phyloP scores from a whole-genome alignment of 2,329 filamentous ascomycete species.

The Epichloe hybrida region DNA sequence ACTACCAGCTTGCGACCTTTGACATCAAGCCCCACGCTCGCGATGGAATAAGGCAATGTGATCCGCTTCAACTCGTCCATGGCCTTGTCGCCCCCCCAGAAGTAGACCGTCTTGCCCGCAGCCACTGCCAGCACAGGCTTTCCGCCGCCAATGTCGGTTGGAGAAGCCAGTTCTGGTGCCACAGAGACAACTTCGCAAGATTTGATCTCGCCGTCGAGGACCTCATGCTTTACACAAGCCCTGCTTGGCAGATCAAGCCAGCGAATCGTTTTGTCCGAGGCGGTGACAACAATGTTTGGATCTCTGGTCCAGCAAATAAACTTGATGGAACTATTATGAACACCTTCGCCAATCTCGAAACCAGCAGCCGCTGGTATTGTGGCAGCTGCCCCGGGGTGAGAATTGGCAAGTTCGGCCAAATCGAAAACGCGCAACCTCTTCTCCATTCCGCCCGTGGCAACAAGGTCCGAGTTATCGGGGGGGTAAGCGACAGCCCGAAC shows the following conservation, averaged over 20 bases:
- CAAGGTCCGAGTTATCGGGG: constrained; percentile 67
- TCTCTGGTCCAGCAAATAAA: constrained; percentile 90
- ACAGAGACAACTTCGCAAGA: constrained; percentile 80
- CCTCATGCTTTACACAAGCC: constrained; percentile 60
- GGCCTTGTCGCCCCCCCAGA: constrained; percentile 67
- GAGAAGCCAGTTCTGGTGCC: constrained; percentile 42
- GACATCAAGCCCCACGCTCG: constrained; percentile 78
- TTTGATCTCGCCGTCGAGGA: constrained; percentile 73
- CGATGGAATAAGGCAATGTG: constrained; percentile 70
- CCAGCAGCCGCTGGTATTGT: constrained; percentile 47
- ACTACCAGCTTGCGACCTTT: constrained; percentile 74
- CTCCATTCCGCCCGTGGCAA: constrained; percentile 90
- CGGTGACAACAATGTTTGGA: constrained; percentile 79
- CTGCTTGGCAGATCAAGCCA: constrained; percentile 86
- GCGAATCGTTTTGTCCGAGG: constrained; percentile 78
- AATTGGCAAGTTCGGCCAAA: constrained; percentile 45
- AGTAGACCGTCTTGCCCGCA: constrained; percentile 87
- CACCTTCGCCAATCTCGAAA: constrained; percentile 77
- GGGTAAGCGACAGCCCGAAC: constrained; percentile 87
- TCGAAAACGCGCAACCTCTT: constrained; percentile 95
- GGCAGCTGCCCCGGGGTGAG: constrained; percentile 25
- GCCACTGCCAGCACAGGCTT: constrained; percentile 70
- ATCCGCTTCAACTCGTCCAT: constrained; percentile 65
- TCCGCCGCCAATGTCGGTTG: constrained; percentile 52
- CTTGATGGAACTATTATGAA: constrained; percentile 83